phyloP scores from a whole-genome alignment of 2,329 filamentous ascomycete species.

The Fusarium nygamai region DNA sequence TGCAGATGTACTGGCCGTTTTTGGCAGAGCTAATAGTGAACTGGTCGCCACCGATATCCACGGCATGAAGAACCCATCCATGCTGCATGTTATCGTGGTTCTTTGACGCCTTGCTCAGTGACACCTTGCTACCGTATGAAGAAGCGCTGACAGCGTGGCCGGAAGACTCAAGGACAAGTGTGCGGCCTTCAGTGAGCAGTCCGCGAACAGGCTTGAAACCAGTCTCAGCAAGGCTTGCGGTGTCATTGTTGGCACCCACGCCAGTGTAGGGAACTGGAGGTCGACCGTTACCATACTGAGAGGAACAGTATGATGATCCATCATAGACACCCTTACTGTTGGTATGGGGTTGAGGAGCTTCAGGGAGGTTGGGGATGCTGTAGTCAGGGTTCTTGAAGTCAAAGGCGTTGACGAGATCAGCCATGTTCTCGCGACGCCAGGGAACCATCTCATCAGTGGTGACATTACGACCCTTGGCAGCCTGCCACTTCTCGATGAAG shows the following conservation, averaged over 20 bases:
- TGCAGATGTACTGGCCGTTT: background rate
- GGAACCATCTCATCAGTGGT: background rate
- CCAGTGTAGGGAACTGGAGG: slow-evolving; percentile 1
- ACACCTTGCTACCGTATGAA: background rate
- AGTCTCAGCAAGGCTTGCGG: background rate
- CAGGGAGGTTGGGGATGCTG: background rate
- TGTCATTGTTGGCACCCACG: background rate
- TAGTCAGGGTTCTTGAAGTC: slow-evolving; percentile 5
- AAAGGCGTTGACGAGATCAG: slow-evolving; percentile 8
- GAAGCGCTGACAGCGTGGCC: background rate
- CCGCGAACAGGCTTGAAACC: slow-evolving; percentile 3
- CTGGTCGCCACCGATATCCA: background rate
- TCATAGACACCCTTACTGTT: slow-evolving; percentile 7
- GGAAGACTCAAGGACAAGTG: background rate
- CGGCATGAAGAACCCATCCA: background rate
- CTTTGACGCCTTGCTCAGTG: background rate
- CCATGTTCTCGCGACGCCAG: slow-evolving; percentile 14
- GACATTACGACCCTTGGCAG: slow-evolving; percentile 8
- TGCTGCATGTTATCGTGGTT: background rate
- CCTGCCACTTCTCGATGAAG: slow-evolving; percentile 6
- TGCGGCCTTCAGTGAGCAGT: background rate
- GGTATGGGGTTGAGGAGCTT: background rate
- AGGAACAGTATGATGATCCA: background rate
- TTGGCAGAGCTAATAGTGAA: background rate
- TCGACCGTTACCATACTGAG: background rate